Evolutionary conservation across 352 stramenopile genomes (phyloP).

Genomic region (Peronospora tabacina): DNA sequence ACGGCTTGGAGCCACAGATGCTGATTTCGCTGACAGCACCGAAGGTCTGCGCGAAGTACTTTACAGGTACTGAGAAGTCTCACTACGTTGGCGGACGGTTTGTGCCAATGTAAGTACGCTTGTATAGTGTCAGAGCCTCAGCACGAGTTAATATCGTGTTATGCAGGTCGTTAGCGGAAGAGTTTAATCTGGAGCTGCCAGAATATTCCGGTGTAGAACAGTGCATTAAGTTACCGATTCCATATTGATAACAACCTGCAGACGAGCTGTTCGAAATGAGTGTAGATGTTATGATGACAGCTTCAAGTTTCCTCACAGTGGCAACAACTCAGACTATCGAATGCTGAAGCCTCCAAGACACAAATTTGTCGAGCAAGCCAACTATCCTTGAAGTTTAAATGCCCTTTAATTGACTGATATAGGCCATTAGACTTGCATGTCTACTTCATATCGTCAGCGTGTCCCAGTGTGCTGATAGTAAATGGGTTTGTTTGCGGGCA

Average conservation of each 20-base stretch:
- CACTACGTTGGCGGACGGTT: slow-evolving; percentile 97
- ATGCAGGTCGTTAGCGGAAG: slow-evolving; percentile 43
- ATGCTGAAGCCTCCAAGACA: no score
- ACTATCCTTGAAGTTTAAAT: no score
- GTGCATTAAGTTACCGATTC: slow-evolving; percentile 46
- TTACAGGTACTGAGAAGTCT: slow-evolving; percentile 58
- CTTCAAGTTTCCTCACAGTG: not conserved
- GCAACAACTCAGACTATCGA: no score
- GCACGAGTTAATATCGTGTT: not conserved
- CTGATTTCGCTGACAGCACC: slow-evolving; percentile 96
- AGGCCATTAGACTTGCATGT: no score
- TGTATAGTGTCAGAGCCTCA: not conserved
- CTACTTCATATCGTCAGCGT: no score
- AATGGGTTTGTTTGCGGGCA: no score
- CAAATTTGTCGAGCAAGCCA: no score
- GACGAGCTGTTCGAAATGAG: slow-evolving; percentile 3
- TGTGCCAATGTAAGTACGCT: slow-evolving; percentile 79
- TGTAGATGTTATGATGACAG: slow-evolving; percentile 8
- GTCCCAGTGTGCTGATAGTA: no score
- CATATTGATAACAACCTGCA: slow-evolving; percentile 22
- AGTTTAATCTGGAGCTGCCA: slow-evolving; percentile 59
- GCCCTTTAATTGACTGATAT: no score
- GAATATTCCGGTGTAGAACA: slow-evolving; percentile 52
- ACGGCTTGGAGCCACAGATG: slow-evolving; percentile 87
- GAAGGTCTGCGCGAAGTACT: slow-evolving; percentile 90